Percentiles rank a stretch among this genome's conserved stretches.
Conservation (phyloP, 768 basidiomycete species). For the Boletus reticuloceps region DNA sequence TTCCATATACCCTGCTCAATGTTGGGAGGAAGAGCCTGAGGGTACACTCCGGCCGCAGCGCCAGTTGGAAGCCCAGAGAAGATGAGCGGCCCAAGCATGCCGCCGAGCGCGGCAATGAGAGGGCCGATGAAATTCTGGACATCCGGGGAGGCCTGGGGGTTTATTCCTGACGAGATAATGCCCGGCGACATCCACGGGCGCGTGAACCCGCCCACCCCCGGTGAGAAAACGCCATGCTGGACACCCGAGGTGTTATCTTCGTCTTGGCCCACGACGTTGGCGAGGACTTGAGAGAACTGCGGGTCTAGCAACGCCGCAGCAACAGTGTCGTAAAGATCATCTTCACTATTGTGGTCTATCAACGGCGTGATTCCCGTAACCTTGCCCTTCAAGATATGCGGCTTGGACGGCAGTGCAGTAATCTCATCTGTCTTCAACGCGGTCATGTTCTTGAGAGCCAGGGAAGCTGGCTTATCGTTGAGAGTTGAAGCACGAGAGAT, state of each 20-base stretch:
- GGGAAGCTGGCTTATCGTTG: neutral
- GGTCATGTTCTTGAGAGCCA: neutral
- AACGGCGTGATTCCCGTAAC: neutral
- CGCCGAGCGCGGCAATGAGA: neutral
- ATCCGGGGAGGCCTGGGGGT: neutral
- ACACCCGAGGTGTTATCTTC: too few species aligned
- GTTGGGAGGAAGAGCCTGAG: neutral
- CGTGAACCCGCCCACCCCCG: too few species aligned
- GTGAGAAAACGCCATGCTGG: too few species aligned
- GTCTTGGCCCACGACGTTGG: neutral
- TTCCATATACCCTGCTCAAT: neutral
- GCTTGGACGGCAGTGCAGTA: too few species aligned
- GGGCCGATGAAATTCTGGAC: neutral
- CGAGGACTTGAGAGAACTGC: neutral
- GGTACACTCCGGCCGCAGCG: neutral
- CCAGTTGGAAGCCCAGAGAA: neutral
- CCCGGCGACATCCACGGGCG: too few species aligned
- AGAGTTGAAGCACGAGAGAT: neutral
- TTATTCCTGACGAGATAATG: neutral
- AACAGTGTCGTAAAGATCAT: neutral
- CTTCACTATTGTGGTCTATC: neutral
- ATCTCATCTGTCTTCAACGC: accelerated
- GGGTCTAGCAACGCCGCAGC: neutral
- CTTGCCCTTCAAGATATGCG: neutral
- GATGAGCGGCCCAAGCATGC: neutral